Conservation (phyloP, 768 basidiomycete genomes). For the Brasilioporus rufonigricans region DNA sequence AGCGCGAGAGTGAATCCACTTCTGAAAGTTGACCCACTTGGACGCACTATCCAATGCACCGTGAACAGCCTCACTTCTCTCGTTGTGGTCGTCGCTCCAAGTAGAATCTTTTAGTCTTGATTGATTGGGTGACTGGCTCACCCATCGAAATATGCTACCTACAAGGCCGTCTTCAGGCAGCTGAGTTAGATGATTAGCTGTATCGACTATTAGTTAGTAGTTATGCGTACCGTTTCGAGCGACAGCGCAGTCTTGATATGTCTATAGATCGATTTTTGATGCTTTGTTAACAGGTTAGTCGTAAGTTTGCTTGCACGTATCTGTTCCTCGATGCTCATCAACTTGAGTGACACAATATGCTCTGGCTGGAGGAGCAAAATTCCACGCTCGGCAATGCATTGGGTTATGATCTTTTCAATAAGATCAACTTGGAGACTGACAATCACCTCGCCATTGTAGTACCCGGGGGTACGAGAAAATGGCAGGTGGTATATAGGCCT, state of each 20-base stretch:
- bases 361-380: neutral
- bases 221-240: neutral
- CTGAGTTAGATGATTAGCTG: neutral
- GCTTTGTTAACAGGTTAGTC: neutral
- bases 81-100: no score
- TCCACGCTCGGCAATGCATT: neutral
- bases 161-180: neutral
- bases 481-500: constrained; percentile 46
- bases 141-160: neutral
- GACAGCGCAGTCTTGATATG: neutral
- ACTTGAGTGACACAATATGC: neutral
- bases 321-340: neutral
- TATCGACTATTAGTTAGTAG: neutral
- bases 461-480: constrained; percentile 23
- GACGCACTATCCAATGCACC: neutral
- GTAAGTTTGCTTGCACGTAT: no score
- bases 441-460: neutral
- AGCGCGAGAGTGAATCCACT: neutral
- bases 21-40: neutral
- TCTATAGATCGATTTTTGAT: neutral
- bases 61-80: neutral
- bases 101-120: neutral
- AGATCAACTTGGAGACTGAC: neutral
- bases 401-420: neutral
- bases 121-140: neutral